Conservation (phyloP, 225 moss, liverwort and hornwort species). For the Physcomitrium patens region DNA sequence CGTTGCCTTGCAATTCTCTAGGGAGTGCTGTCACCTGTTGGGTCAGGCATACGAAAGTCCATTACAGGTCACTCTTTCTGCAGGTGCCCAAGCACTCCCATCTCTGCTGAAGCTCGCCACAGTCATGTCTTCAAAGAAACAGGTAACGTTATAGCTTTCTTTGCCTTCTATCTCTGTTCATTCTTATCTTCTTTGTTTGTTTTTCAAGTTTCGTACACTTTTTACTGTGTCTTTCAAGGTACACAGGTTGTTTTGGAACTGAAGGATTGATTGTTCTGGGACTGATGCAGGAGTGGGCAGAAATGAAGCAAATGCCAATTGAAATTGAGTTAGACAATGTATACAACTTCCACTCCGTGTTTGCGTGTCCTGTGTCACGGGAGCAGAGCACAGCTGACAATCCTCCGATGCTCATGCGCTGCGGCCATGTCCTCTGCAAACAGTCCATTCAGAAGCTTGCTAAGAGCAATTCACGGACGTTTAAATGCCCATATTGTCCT, state of each 20-base stretch:
- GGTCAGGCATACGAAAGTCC: slow-evolving; percentile 77
- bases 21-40: slow-evolving; percentile 68
- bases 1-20: slow-evolving; percentile 68
- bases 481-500: slow-evolving; percentile 45
- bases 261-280: neutral
- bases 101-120: slow-evolving; percentile 66
- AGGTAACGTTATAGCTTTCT: slow-evolving; percentile 1
- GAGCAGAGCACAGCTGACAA: slow-evolving; percentile 72
- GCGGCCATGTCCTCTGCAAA: slow-evolving; percentile 80
- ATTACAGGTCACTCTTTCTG: slow-evolving; percentile 59
- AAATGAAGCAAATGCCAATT: slow-evolving; percentile 69
- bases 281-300: slow-evolving; percentile 57
- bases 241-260: neutral
- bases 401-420: slow-evolving; percentile 81
- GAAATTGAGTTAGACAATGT: slow-evolving; percentile 68
- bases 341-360: slow-evolving; percentile 74
- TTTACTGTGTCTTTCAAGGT: too few species aligned
- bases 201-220: too few species aligned
- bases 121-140: slow-evolving; percentile 73
- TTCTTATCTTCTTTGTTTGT: neutral
- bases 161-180: too few species aligned
- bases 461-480: slow-evolving; percentile 38
- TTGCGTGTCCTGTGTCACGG: slow-evolving; percentile 71
- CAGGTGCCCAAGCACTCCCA: slow-evolving; percentile 69
- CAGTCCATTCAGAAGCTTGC: slow-evolving; percentile 66